Evolutionary conservation across 306 rosid species (phyloP).

Genomic region (Hippophae rhamnoides): DNA sequence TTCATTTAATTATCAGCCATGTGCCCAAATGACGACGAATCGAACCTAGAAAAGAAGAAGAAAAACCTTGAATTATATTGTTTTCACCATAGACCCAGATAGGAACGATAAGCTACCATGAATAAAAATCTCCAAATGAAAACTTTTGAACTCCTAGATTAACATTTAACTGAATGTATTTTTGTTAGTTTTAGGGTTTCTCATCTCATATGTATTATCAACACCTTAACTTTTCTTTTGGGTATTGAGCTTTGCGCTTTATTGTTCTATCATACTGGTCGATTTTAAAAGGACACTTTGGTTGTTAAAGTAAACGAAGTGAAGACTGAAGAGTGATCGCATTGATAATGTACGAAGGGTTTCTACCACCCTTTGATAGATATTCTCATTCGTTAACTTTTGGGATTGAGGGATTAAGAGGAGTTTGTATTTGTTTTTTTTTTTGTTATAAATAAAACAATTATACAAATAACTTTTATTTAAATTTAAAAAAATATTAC

Average conservation of each 20-base stretch:
- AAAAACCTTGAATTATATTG: too few relatives aligned
- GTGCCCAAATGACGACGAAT: background rate
- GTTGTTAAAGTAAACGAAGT: too few relatives aligned
- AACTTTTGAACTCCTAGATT: constrained; percentile 14
- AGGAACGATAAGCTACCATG: constrained; percentile 1
- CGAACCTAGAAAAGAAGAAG: background rate
- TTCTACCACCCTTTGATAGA: too few relatives aligned
- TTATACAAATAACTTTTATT: too few relatives aligned
- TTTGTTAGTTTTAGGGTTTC: background rate
- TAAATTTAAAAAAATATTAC: too few relatives aligned
- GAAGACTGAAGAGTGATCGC: too few relatives aligned
- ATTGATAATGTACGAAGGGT: too few relatives aligned
- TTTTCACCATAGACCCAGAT: background rate
- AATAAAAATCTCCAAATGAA: constrained; percentile 5
- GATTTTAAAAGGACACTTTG: background rate
- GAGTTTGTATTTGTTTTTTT: constrained; percentile 17
- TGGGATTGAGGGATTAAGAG: too few relatives aligned
- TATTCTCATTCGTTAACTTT: too few relatives aligned
- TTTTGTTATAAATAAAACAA: too few relatives aligned
- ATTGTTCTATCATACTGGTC: background rate
- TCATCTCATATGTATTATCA: background rate
- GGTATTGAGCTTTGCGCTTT: background rate
- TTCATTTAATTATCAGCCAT: background rate
- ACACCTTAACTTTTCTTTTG: background rate
- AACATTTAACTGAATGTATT: background rate